Conservation (phyloP, 2,329 filamentous ascomycete species). For the Penicillium sp. region DNA sequence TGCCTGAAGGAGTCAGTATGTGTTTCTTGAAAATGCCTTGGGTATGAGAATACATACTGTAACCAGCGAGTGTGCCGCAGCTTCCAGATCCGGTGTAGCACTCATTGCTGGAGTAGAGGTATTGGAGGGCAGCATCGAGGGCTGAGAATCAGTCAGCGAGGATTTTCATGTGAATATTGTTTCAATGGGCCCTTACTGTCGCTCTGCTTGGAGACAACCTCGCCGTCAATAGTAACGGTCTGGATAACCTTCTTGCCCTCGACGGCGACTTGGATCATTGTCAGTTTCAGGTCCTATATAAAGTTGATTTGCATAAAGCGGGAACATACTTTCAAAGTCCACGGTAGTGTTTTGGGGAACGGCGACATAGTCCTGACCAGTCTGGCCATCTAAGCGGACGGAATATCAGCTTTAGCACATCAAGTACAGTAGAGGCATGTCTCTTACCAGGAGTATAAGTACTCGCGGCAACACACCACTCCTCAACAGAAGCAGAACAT, state of each 20-base stretch:
- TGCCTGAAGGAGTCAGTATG: conserved; percentile 1
- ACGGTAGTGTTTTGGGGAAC: conserved; percentile 11
- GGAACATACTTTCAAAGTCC: conserved; percentile 17
- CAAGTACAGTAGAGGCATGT: not conserved
- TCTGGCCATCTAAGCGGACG: conserved; percentile 8
- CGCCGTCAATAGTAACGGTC: conserved; percentile 16
- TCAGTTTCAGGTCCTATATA: not conserved
- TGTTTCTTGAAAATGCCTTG: not conserved
- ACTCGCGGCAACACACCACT: conserved; percentile 22
- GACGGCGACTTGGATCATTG: conserved; percentile 6
- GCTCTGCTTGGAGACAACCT: conserved; percentile 16
- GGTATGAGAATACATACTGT: conserved; percentile 10
- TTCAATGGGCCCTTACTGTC: conserved; percentile 8
- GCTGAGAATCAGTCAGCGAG: not conserved
- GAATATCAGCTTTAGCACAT: not conserved
- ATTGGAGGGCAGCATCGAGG: conserved; percentile 14
- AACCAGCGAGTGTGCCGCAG: conserved; percentile 15
- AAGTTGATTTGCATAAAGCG: not conserved
- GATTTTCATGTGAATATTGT: not conserved
- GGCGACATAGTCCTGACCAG: conserved; percentile 16
- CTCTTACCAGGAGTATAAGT: conserved; percentile 18
- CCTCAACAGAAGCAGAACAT: conserved; percentile 10
- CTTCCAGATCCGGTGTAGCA: conserved; percentile 22
- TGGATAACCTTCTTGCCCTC: conserved; percentile 15
- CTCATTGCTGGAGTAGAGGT: conserved; percentile 21